phyloP scores from a whole-genome alignment of 495 filamentous ascomycete genomes.

The Lasiosphaeria miniovina region DNA sequence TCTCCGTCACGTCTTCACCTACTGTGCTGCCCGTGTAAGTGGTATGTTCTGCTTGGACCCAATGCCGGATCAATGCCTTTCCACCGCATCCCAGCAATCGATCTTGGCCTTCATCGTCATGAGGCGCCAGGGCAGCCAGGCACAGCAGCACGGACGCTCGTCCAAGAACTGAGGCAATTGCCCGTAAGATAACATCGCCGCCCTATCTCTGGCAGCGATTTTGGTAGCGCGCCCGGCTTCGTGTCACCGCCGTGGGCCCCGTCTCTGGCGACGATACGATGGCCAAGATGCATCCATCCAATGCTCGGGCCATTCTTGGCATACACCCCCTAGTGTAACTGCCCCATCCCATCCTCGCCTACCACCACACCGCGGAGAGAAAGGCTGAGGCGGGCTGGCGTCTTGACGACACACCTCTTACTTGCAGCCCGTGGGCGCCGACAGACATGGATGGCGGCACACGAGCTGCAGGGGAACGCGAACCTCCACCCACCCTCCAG shows the following conservation, averaged over 20 bases:
- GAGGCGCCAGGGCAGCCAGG: too few relatives aligned
- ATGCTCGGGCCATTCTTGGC: background rate
- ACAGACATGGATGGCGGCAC: slow-evolving; percentile 3
- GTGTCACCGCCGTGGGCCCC: background rate
- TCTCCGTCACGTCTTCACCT: background rate
- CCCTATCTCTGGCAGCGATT: background rate
- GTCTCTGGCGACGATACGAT: background rate
- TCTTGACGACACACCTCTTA: background rate
- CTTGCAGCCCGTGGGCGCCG: background rate
- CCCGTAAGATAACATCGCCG: background rate
- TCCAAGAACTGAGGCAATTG: too few relatives aligned
- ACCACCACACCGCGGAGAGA: background rate
- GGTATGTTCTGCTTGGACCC: slow-evolving; percentile 9
- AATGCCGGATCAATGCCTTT: slow-evolving; percentile 25
- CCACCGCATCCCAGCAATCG: slow-evolving; percentile 15
- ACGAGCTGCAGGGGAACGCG: slow-evolving; percentile 9
- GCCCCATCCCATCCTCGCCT: background rate
- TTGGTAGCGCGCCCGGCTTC: background rate
- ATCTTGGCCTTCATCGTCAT: background rate
- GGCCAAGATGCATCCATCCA: background rate
- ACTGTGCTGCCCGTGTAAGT: too few relatives aligned
- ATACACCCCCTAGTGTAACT: background rate
- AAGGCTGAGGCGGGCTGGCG: background rate
- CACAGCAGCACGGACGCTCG: too few relatives aligned
- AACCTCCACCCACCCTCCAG: slow-evolving; percentile 2